Base-by-base conservation (phyloP, 192 early-diverging fungal genomes). In the Chytriomyces sp. region DNA sequence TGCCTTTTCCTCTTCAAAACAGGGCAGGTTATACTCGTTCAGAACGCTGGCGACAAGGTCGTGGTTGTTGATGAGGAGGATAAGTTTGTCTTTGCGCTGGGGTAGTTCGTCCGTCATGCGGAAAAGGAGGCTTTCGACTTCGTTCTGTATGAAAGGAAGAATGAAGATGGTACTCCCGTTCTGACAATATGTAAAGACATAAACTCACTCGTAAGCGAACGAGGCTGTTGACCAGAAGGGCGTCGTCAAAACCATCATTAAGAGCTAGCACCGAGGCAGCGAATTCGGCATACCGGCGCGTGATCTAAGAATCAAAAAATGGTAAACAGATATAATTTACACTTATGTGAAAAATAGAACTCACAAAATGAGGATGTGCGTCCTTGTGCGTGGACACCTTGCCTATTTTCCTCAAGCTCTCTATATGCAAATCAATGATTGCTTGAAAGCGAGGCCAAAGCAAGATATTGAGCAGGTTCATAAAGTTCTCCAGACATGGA, bases 31-130 rank as follows among this genome's bases (percentile, higher is more conserved):
- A 57, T 87, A 76, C 76, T 87, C 86, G 49, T 85, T 79, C 31
- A 99, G 81, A 37, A 96, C 90, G 2, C 90, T 83, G 30, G 92
- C 79, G 25, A 97, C 88, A 17, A 96, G 80, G 71, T 99, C 96
- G 77, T 92, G 92, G 74, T 96, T 99, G 84, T 97, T 99, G 75
- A 99, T 95, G 66, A 94, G 80, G 69, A 96, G 96, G 12, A 93
- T 88, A 44, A 92, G 78, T 36, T 89, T 76, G 30, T 81, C 85
- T 44, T 91, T 91, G 25, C 79, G 79, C 57, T 93, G 92, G 6
- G 80, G 62, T 62, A 93, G 88, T 39, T 90, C 88, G 10, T 82
- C 89, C 0, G 92, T 88, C 81, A 94, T 89, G 37, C 86, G 80
- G 19, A 89, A 75, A 30, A 99, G 80, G 17, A 96, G 80, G 5